These are phyloP conservation scores for Populus euphratica DNA, from an alignment of 345 rosid species.

Conservation along the genomic window DNA sequence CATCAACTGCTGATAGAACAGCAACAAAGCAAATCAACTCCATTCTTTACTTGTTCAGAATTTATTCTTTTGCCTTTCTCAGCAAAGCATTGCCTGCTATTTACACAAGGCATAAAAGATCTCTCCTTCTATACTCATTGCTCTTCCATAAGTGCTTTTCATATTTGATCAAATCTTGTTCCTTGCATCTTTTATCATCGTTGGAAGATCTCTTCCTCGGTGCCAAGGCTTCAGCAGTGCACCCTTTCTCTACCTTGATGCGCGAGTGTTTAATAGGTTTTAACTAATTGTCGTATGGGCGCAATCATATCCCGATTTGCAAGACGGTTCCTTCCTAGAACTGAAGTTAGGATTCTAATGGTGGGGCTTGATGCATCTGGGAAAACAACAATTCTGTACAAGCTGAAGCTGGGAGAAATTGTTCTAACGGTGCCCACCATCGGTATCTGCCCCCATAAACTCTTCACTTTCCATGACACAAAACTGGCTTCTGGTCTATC, in stretches of 20 bases:
- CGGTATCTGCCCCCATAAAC: slow-evolving; percentile 29
- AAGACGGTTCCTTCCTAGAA: slow-evolving; percentile 38
- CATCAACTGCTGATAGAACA: background rate
- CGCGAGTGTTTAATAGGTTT: background rate
- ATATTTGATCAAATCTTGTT: background rate
- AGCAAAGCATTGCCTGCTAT: slow-evolving; percentile 2
- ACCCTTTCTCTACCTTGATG: background rate
- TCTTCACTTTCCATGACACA: background rate
- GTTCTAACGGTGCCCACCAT: slow-evolving; percentile 57
- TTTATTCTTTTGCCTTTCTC: slow-evolving; percentile 25
- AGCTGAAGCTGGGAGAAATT: slow-evolving; percentile 63
- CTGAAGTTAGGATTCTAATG: slow-evolving; percentile 48
- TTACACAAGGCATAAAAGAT: slow-evolving; percentile 10
- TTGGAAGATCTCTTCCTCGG: background rate
- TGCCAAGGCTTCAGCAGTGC: background rate
- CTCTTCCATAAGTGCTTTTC: background rate
- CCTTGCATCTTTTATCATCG: background rate
- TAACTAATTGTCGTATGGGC: slow-evolving; percentile 34
- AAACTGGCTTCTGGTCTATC: background rate
- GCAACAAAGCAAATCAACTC: background rate
- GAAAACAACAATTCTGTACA: slow-evolving; percentile 67
- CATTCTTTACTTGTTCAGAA: slow-evolving; percentile 25
- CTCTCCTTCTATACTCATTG: background rate
- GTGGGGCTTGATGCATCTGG: slow-evolving; percentile 75
- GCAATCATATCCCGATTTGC: slow-evolving; percentile 39